Evolutionary conservation across 441 rosid species (phyloP), one percentile per base, ranked within the genome.

Genomic region (Aleurites moluccanus): DNA sequence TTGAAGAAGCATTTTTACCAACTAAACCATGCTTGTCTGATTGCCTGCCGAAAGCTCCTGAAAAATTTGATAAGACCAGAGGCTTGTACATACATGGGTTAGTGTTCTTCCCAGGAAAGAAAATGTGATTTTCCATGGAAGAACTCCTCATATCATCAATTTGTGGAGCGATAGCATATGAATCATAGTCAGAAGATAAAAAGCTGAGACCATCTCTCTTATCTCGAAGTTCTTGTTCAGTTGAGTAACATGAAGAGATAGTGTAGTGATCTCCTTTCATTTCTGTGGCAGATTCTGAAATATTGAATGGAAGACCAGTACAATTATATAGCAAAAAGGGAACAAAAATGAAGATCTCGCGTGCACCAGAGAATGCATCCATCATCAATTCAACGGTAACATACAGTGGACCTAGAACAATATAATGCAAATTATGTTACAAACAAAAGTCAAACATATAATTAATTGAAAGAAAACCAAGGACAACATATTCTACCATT

Each of bases 331-430:
- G 81, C 60, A 93, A 80, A 84, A 85, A 92, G 57, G 99, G 96
- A 75, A 91, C 98, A 77, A 69, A 93, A 78, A 96, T 80, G 72
- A 80, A 87, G 74, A 96, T 88, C 78, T 93, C 97, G 59, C 99
- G 90, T 55, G 95, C 89, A 82, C 99, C 97, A 82, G 98, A 93
- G 72, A 90, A 86, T 35, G 87, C 91, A 78, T 96, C 97, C 98
- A 96, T 83, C 73, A 78, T 85, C 85, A 90, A 92, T 85, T 96
- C 98, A 71, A 91, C 82, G 9, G 88, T 85, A 64, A 89, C 90
- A 88, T 87, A 75, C 55, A 91, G 77, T 23, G 93, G 83, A 80
- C 98, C 99, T 95, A 75, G 57, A 80, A 84, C 65, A 78, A 53
- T 23, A 66, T 5, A 68, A 79, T 16, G 63, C 72, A 64, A 18